Evolutionary conservation across 1,284 basidiomycete species (phyloP).

Genomic region (Ceratobasidium sp.): DNA sequence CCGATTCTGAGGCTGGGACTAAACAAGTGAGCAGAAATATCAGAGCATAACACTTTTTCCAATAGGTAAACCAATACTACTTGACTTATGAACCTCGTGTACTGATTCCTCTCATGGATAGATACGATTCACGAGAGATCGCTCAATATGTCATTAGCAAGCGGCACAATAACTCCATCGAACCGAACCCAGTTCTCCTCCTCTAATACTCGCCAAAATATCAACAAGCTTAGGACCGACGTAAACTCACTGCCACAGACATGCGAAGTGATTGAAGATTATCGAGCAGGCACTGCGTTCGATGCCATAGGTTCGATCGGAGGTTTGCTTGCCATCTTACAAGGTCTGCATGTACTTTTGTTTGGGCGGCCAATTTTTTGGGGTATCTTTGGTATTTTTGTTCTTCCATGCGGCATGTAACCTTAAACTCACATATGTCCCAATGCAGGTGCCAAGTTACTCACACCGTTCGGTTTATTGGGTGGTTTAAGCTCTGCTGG

Average conservation of each 20-base stretch:
- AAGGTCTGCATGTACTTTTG: slow-evolving; percentile 15
- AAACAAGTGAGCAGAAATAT: slow-evolving; percentile 1
- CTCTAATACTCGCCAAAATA: not conserved
- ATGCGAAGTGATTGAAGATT: slow-evolving; percentile 23
- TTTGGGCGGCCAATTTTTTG: slow-evolving; percentile 27
- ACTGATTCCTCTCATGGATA: not conserved
- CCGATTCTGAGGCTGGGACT: not conserved
- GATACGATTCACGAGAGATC: not conserved
- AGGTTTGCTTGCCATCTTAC: slow-evolving; percentile 15
- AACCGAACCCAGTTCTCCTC: slow-evolving; percentile 5
- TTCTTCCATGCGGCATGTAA: too few relatives aligned
- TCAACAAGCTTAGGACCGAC: not conserved
- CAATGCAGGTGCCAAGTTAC: slow-evolving; percentile 9
- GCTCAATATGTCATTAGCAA: slow-evolving; percentile 13
- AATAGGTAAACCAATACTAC: not conserved
- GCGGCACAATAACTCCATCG: slow-evolving; percentile 2
- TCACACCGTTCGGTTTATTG: slow-evolving; percentile 22
- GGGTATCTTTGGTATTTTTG: slow-evolving; percentile 16
- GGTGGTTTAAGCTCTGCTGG: slow-evolving; percentile 8
- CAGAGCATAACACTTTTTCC: slow-evolving; percentile 6
- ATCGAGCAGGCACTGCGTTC: slow-evolving; percentile 24
- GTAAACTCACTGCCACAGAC: not conserved
- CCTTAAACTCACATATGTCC: not conserved
- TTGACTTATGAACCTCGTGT: too few relatives aligned
- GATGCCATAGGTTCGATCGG: slow-evolving; percentile 9